phyloP scores from a whole-genome alignment of 2,329 filamentous ascomycete species.

The Penicillium sp. region DNA sequence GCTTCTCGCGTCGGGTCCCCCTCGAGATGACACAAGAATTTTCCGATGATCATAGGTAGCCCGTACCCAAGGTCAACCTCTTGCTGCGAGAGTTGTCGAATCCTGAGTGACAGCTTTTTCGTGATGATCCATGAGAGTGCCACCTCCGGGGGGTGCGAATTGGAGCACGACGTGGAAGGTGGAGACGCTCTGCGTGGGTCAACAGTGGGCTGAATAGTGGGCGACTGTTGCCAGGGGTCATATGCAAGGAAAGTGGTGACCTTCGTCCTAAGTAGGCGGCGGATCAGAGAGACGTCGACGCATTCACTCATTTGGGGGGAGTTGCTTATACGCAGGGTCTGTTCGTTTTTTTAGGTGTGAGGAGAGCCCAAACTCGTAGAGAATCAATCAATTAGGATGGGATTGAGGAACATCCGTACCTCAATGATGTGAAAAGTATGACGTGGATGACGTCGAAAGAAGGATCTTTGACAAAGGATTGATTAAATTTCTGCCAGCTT shows the following conservation, averaged over 20 bases:
- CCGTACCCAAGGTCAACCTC: constrained; percentile 8
- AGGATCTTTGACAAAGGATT: too few species aligned
- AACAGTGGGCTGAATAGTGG: neutral
- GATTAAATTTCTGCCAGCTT: too few species aligned
- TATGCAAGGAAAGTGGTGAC: constrained; percentile 7
- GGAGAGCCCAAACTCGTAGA: too few species aligned
- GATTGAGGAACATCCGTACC: too few species aligned
- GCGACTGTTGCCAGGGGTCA: neutral
- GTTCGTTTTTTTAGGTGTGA: too few species aligned
- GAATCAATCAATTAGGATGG: too few species aligned
- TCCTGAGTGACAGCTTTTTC: constrained; percentile 9
- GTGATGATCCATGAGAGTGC: constrained; percentile 8
- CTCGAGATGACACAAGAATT: constrained; percentile 10
- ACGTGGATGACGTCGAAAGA: too few species aligned
- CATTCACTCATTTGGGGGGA: constrained; percentile 4
- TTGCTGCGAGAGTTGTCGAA: constrained; percentile 1
- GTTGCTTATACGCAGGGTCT: neutral
- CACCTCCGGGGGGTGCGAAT: neutral
- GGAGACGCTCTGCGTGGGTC: neutral
- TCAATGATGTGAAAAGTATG: too few species aligned
- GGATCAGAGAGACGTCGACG: constrained; percentile 10
- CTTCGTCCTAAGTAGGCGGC: constrained; percentile 11
- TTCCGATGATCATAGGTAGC: constrained; percentile 10
- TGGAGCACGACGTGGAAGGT: neutral
- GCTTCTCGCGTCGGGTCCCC: constrained; percentile 6